Evolutionary conservation across 805 yeast species (phyloP).

Genomic region (Pichia deserticola): DNA sequence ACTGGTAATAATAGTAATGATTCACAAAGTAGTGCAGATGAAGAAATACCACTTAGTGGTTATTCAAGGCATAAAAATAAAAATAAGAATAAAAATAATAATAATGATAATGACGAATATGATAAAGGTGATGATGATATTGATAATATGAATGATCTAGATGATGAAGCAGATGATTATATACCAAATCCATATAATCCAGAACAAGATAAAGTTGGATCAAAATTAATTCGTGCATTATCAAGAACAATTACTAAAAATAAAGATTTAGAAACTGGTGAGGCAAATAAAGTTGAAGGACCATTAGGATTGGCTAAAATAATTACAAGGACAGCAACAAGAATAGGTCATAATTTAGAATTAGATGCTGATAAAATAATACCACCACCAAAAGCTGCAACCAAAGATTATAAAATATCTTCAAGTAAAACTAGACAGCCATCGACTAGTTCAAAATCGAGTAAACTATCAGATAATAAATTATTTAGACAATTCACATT

Average conservation of each 20-base stretch:
- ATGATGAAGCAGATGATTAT: constrained; percentile 23
- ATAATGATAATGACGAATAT: constrained; percentile 22
- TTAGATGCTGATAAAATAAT: constrained; percentile 4
- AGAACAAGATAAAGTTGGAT: constrained; percentile 19
- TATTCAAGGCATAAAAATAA: background rate
- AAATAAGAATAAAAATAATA: too few relatives aligned
- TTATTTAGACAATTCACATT: constrained; percentile 24
- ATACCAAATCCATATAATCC: constrained; percentile 23
- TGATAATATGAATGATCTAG: constrained; percentile 16
- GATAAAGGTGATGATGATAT: constrained; percentile 12
- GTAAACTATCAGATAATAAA: constrained; percentile 5
- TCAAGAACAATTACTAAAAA: constrained; percentile 17
- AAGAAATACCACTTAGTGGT: too few relatives aligned
- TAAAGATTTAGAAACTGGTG: constrained; percentile 5
- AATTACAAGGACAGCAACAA: constrained; percentile 16
- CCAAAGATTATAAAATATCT: background rate
- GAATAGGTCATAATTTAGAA: constrained; percentile 19
- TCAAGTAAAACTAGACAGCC: background rate
- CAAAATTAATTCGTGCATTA: constrained; percentile 18
- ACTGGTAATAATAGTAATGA: constrained; percentile 21
- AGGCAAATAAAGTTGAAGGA: constrained; percentile 5
- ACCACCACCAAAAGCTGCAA: background rate
- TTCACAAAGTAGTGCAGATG: too few relatives aligned
- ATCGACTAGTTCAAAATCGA: background rate
- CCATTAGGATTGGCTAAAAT: constrained; percentile 18